Evolutionary conservation across 78 protist species (phyloP).

Genomic region (Isochrysis galbana): DNA sequence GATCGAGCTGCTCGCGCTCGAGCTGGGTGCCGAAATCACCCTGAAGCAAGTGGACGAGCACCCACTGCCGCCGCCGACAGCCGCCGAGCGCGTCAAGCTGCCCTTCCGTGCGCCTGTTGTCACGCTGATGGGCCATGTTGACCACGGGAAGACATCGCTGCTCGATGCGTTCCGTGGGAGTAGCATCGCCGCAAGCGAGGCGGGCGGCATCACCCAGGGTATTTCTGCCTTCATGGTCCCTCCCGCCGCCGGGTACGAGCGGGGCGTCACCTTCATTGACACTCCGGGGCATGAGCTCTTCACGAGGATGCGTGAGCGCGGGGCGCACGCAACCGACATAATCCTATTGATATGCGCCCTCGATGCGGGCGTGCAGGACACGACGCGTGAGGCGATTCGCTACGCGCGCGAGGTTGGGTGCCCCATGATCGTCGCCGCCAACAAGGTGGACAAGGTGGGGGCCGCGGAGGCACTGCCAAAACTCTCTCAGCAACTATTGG

Average conservation of each 20-base stretch:
- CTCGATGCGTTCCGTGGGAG: constrained; percentile 79
- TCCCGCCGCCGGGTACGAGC: background rate
- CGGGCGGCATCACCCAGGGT: constrained; percentile 95
- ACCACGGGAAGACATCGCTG: constrained; percentile 74
- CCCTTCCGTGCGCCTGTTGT: constrained; percentile 84
- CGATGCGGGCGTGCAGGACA: constrained; percentile 47
- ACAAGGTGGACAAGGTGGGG: constrained; percentile 77
- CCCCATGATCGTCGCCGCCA: constrained; percentile 83
- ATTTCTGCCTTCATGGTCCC: constrained; percentile 61
- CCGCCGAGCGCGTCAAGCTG: background rate
- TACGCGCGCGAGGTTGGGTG: background rate
- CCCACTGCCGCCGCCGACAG: background rate
- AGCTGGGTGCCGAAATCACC: background rate
- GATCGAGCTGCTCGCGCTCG: constrained; percentile 15
- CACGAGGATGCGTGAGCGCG: constrained; percentile 1
- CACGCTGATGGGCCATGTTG: constrained; percentile 93
- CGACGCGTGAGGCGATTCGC: background rate
- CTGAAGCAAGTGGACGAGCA: background rate
- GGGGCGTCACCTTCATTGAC: constrained; percentile 78
- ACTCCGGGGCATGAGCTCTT: constrained; percentile 90
- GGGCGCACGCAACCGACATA: constrained; percentile 76
- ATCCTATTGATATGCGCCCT: constrained; percentile 83
- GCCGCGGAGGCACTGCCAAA: constrained; percentile 20
- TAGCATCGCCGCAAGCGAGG: constrained; percentile 77
- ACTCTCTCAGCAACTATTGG: background rate